Conservation (phyloP, 805 yeast species). For the Nakazawaea siamensis region DNA sequence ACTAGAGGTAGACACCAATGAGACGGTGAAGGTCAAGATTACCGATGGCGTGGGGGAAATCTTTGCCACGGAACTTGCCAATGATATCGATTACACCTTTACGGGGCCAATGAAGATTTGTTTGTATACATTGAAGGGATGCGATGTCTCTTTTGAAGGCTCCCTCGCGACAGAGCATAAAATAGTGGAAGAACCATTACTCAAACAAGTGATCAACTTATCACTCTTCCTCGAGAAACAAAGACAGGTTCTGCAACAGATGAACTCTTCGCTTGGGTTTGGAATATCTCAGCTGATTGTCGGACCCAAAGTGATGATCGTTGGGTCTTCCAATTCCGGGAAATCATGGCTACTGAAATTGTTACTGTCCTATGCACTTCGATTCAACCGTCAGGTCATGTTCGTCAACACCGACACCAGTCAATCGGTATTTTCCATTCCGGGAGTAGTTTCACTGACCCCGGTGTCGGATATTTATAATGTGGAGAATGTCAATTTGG, state of each 20-base stretch:
- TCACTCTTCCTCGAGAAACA: constrained; percentile 68
- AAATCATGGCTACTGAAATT: constrained; percentile 70
- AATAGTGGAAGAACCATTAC: constrained; percentile 60
- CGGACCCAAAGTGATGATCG: constrained; percentile 52
- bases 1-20: constrained; percentile 52
- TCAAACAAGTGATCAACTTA: constrained; percentile 55
- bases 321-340: constrained; percentile 72
- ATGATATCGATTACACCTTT: constrained; percentile 53
- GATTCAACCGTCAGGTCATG: constrained; percentile 59
- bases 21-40: constrained; percentile 42
- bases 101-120: constrained; percentile 43
- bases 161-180: constrained; percentile 43
- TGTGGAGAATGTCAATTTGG: constrained; percentile 62
- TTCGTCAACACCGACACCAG: constrained; percentile 74
- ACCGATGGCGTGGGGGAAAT: constrained; percentile 75
- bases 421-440: constrained; percentile 43
- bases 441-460: constrained; percentile 81
- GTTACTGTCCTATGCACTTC: constrained; percentile 67
- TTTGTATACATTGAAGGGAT: constrained; percentile 58
- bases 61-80: constrained; percentile 87
- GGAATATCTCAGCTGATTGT: constrained; percentile 10
- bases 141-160: constrained; percentile 45
- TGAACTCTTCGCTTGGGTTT: constrained; percentile 11
- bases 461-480: constrained; percentile 77
- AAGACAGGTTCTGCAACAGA: constrained; percentile 25